Base-by-base conservation (phyloP, 2,329 filamentous ascomycete species). In the Epichloe typhina region DNA sequence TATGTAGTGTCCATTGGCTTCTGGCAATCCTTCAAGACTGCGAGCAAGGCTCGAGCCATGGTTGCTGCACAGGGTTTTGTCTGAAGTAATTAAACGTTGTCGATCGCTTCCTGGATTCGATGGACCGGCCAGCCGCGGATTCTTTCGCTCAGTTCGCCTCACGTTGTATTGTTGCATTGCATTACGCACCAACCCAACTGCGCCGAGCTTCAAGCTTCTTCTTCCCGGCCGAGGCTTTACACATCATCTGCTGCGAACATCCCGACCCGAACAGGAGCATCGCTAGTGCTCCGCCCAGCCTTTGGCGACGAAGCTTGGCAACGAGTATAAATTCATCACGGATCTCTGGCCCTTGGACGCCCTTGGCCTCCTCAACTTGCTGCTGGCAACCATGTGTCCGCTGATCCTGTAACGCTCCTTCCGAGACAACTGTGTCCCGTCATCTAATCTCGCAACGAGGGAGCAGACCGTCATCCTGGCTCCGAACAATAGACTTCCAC, bases 221-320 rank as follows among this genome's bases (percentile, higher is more conserved):
- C 23, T 26, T 26, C 23, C 23, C 23, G 23, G 23, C 23, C 23
- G 6, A 26, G 23, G 6, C 23, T 31, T 31, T 31, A 11, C 9
- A 9, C 31, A 11, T 31, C 31, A 11, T 31, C 31, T 31, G 31
- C 31, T 31, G 31, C 31, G 31, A n/a, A n/a, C 17, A 40, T 8
- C 15, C 12, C 42, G 38, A 17, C 11, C 5, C 23, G 17, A 49
- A 49, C 3, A 17, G 38, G 47, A 36, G 26, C 38, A 15, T 21
- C 17, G n/a, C 36, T 50, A 40, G 49, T 42, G 42, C 17, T 45
- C 13, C 12, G 36, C 35, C 49, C 42, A 46, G 49, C 26, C 43
- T 42, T 40, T 40, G 26, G 42, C 43, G 38, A 50, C 49, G 37
- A 47, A 50, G 49, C 49, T 51, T 47, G 44, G 44, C 49, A 31